Percentiles rank a stretch among this genome's conserved stretches.
phyloP scores from a whole-genome alignment of 2,329 filamentous ascomycete species.

The Colletotrichum lini region DNA sequence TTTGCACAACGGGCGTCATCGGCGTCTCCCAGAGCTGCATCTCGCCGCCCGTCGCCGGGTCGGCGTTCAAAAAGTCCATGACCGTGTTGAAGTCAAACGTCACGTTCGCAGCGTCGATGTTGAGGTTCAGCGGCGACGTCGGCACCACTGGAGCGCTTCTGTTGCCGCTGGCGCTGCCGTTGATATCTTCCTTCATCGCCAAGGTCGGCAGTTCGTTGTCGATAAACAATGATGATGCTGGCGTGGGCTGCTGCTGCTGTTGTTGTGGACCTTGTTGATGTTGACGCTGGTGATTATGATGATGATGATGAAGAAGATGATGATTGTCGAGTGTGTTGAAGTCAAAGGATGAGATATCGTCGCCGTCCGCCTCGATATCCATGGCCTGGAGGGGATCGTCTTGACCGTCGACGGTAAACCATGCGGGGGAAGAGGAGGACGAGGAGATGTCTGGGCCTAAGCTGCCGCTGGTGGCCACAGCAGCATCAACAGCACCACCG shows the following conservation, averaged over 20 bases:
- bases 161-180: neutral
- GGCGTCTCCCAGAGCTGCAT: conserved; percentile 41
- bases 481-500: neutral
- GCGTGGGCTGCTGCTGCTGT: conserved; percentile 12
- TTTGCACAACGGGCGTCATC: conserved; percentile 19
- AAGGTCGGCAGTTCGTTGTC: conserved; percentile 12
- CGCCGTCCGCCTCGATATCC: conserved; percentile 30
- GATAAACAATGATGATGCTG: conserved; percentile 19
- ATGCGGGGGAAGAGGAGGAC: neutral
- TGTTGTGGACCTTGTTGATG: conserved; percentile 10
- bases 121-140: conserved; percentile 40
- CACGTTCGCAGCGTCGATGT: conserved; percentile 44
- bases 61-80: conserved; percentile 39
- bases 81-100: conserved; percentile 50
- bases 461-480: neutral
- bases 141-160: conserved; percentile 43
- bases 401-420: neutral
- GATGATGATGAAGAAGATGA: conserved; percentile 20
- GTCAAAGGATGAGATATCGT: conserved; percentile 25
- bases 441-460: neutral
- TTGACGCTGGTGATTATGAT: conserved; percentile 11
- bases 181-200: conserved; percentile 18
- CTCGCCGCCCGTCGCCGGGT: conserved; percentile 34
- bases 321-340: conserved; percentile 30
- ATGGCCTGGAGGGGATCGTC: conserved; percentile 32